Evolutionary conservation across 192 early-diverging fungal genomes (phyloP).

Genomic region (Coemansia umbellata): DNA sequence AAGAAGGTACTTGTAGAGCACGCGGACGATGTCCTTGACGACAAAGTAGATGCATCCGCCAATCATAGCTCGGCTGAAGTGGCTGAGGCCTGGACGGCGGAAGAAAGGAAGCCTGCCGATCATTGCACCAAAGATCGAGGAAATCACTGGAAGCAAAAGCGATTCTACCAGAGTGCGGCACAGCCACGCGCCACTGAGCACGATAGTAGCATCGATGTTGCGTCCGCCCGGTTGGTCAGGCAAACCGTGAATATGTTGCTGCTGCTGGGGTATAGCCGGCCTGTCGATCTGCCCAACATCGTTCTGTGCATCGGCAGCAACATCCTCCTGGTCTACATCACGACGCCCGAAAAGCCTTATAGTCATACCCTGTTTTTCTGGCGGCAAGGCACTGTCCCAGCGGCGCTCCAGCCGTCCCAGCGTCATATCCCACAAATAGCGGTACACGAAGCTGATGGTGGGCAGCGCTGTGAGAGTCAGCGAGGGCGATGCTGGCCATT

Average conservation of each 20-base stretch:
- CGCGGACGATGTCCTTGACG: slow-evolving; percentile 56
- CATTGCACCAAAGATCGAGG: slow-evolving; percentile 57
- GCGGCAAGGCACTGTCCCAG: slow-evolving; percentile 53
- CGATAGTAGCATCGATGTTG: slow-evolving; percentile 54
- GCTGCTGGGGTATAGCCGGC: not conserved
- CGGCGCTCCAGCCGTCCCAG: slow-evolving; percentile 54
- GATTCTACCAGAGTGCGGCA: slow-evolving; percentile 63
- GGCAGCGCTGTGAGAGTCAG: slow-evolving; percentile 60
- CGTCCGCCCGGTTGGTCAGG: slow-evolving; percentile 1
- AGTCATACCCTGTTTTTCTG: slow-evolving; percentile 20
- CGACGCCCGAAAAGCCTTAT: slow-evolving; percentile 16
- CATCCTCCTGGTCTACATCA: not conserved
- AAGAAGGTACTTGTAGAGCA: slow-evolving; percentile 57
- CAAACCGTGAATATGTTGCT: not conserved
- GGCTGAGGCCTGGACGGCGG: slow-evolving; percentile 46
- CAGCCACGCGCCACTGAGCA: slow-evolving; percentile 53
- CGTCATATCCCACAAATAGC: slow-evolving; percentile 53
- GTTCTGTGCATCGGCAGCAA: not conserved
- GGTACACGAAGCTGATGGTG: slow-evolving; percentile 58
- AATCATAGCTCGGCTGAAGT: slow-evolving; percentile 53
- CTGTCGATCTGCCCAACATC: not conserved
- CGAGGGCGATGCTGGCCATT: slow-evolving; percentile 61
- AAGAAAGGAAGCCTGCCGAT: slow-evolving; percentile 52
- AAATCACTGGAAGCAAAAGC: slow-evolving; percentile 62
- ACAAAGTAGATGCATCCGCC: slow-evolving; percentile 58